These are phyloP conservation scores for Scopulariopsis brevicaulis DNA, from an alignment of 2,329 filamentous ascomycete genomes.

Conservation along the genomic window DNA sequence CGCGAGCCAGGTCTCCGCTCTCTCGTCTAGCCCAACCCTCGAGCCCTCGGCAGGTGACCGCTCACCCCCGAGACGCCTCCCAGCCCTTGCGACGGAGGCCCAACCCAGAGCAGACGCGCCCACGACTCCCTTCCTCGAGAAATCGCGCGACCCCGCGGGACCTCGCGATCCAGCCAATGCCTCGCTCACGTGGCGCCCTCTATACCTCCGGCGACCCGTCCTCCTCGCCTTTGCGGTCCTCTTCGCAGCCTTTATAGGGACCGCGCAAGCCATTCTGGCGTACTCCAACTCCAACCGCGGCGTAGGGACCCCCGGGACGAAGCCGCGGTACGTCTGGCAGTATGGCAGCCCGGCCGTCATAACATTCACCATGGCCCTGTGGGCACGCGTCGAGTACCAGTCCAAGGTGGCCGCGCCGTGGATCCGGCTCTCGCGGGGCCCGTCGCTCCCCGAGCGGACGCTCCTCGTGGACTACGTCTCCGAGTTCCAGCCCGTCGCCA, in stretches of 20 bases:
- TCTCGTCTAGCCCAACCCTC: neutral
- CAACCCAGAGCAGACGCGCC: neutral
- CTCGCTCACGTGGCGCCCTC: slow-evolving; percentile 18
- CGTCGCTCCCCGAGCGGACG: slow-evolving; percentile 17
- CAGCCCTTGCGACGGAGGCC: neutral
- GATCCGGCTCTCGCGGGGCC: slow-evolving; percentile 18
- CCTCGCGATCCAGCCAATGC: neutral
- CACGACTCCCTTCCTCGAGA: neutral
- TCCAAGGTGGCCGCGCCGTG: slow-evolving; percentile 24
- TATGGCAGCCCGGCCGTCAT: slow-evolving; percentile 21
- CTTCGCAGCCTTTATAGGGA: slow-evolving; percentile 16
- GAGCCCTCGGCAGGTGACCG: neutral
- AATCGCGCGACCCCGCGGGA: neutral
- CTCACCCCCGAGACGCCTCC: neutral
- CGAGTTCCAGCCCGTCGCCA: slow-evolving; percentile 15
- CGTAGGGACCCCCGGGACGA: slow-evolving; percentile 12
- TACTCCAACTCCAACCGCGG: slow-evolving; percentile 18
- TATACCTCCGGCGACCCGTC: slow-evolving; percentile 20
- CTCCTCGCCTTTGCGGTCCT: slow-evolving; percentile 16
- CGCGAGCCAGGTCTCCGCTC: neutral
- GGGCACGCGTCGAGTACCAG: slow-evolving; percentile 26
- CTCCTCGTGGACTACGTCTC: slow-evolving; percentile 24
- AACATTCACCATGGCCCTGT: slow-evolving; percentile 18
- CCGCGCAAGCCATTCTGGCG: slow-evolving; percentile 17
- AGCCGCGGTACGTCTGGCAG: slow-evolving; percentile 23